Base-by-base conservation (phyloP, 306 rosid species). In the Benincasa hispida region DNA sequence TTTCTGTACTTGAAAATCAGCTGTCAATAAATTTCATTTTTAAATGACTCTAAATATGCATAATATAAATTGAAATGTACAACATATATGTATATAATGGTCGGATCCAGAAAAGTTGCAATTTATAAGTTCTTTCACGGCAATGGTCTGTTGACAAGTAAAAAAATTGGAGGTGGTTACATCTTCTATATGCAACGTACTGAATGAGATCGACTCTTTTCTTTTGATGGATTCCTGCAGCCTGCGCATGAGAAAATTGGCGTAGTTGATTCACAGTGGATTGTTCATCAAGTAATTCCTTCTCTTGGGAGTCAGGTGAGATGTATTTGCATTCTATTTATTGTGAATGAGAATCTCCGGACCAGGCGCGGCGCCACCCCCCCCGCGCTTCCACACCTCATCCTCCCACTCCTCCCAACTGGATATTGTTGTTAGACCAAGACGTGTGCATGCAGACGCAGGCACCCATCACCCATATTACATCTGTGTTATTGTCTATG, bases 191-290 rank as follows among this genome's bases (percentile, higher is more conserved):
- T 42, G 39, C 39, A n/a, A 45, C 6, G 57, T 14, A 12, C 56
- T 69, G 37, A 24, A 27, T 72, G 58, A 27, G 17, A 72, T 17
- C 25, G 8, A 45, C 75, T 45, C 25, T 67, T 56, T 77, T 78
- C 67, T 35, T 69, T n/a, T 74, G 81, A 47, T 79, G 84, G 35
- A 27, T 82, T 78, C 80, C 48, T 72, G 79, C 87, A 89, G 88
- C 99, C 99, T 48, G 93, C 99, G 25, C 91, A 95, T 86, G 97
- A 90, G 85, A 95, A 89, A 83, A 92, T 95, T 79, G 99, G 99
- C 9, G 97, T 95, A 66, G 93, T 95, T 81, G 99, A 95, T 88
- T 95, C 99, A 0, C 97, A 90, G 77, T 95, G 99, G 99, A 86
- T 95, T 85, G 76, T 92, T 82, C 99, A 95, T 87, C 99, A 92